Evolutionary conservation across 2,329 filamentous ascomycete species (phyloP), one percentile per base, ranked within the genome.

Genomic region (Claviceps purpurea): DNA sequence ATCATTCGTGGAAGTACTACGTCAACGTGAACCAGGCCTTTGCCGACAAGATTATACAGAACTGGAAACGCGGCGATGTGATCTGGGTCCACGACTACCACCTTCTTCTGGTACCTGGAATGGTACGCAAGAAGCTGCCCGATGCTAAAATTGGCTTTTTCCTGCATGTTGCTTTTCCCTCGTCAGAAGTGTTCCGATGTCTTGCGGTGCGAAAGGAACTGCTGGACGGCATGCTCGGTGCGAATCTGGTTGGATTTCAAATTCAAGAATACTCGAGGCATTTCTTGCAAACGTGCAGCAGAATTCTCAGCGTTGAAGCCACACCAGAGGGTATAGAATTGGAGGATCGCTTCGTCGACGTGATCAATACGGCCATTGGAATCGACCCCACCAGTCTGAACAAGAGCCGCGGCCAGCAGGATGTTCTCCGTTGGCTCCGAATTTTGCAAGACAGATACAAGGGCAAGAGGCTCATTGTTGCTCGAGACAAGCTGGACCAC

Each of bases 11-110:
- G 89, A 79, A 89, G 59, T 95, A 88, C 72, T 97, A 97, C 62
- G 85, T 89, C 64, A 88, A 87, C 51, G 78, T 96, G 63, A 96
- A 96, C 70, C 85, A 93, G 66, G 88, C 85, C 3, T 96, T 97
- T 68, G 91, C 91, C 37, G 87, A 96, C 65, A 85, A 84, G 64
- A 89, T 97, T 54, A 75, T 95, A 47, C 85, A 85, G 66, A 88
- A 90, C 69, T 97, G 91, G 84, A 96, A 95, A 73, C 82, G 85
- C 30, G 89, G 89, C 43, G 93, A 97, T 64, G 81, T 87, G 47
- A 86, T 97, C 61, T 97, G 91, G 91, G 75, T 97, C 45, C 89
- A 97, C 65, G 91, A 97, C 67, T 97, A 97, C 64, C 91, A 97
- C 65, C 75, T 97, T 47, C 76, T 96, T 4, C 76, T 97, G 5